A percentile compares a stretch with the other conserved stretches of the same genome.
phyloP scores from a whole-genome alignment of 805 yeast genomes.

The Tetrapisispora fleetii region DNA sequence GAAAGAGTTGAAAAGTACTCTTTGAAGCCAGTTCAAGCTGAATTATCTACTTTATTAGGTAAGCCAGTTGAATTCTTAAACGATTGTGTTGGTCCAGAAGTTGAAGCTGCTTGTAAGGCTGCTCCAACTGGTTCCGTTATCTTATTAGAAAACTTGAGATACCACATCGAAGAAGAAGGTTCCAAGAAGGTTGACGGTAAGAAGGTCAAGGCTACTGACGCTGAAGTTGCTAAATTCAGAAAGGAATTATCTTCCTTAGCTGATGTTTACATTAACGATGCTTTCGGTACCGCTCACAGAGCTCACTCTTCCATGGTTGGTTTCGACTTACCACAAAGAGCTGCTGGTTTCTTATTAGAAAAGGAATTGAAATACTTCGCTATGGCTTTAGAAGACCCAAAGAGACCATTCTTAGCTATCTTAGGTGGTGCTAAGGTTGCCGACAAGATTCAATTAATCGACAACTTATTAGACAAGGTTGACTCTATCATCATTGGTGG shows the following conservation, averaged over 20 bases:
- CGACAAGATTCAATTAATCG: constrained; percentile 97
- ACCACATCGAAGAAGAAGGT: constrained; percentile 97
- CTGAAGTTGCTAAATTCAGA: constrained; percentile 81
- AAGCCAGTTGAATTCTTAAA: constrained; percentile 67
- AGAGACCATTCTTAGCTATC: constrained; percentile 96
- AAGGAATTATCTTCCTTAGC: constrained; percentile 81
- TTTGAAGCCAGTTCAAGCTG: constrained; percentile 85
- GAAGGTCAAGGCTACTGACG: constrained; percentile 87
- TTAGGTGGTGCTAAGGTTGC: constrained; percentile 99
- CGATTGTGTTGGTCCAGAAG: constrained; percentile 91
- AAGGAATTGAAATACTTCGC: constrained; percentile 97
- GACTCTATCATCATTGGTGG: constrained; percentile 93
- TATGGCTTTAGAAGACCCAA: constrained; percentile 96
- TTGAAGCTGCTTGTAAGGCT: constrained; percentile 64
- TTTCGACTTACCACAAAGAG: constrained; percentile 87
- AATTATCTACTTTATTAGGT: constrained; percentile 69
- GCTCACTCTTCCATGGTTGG: constrained; percentile 99
- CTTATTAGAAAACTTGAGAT: constrained; percentile 93
- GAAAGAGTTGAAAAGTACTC: constrained; percentile 78
- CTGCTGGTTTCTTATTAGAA: constrained; percentile 97
- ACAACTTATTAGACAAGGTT: constrained; percentile 93
- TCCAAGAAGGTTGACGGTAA: constrained; percentile 84
- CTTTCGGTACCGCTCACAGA: constrained; percentile 99
- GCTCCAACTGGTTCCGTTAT: constrained; percentile 75
- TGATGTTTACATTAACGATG: constrained; percentile 96